Evolutionary conservation across 768 basidiomycete species (phyloP).

Genomic region (Kwoniella mangroviensis): DNA sequence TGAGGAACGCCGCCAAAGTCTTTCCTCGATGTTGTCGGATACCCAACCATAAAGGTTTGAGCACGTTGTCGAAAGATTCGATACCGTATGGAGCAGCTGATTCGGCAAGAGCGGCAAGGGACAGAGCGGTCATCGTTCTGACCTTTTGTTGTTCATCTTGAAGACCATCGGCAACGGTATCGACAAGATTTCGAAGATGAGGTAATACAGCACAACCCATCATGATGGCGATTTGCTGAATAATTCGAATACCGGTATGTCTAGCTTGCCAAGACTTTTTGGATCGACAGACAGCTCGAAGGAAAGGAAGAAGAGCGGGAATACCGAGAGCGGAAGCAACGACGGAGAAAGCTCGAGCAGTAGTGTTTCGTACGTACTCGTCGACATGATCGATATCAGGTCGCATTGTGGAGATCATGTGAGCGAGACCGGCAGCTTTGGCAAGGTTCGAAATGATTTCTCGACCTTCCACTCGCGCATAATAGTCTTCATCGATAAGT

Average conservation of each 20-base stretch:
- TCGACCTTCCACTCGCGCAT: constrained; percentile 88
- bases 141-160: constrained; percentile 96
- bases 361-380: constrained; percentile 98
- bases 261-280: constrained; percentile 99
- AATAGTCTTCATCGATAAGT: constrained; percentile 91
- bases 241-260: constrained; percentile 98
- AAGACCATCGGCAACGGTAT: constrained; percentile 90
- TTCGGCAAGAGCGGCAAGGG: constrained; percentile 91
- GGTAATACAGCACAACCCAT: constrained; percentile 99
- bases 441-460: constrained; percentile 99
- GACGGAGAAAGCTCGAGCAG: constrained; percentile 97
- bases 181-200: constrained; percentile 93
- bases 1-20: constrained; percentile 90
- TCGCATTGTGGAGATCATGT: constrained; percentile 99
- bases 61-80: constrained; percentile 96
- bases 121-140: constrained; percentile 91
- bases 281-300: constrained; percentile 96
- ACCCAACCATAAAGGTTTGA: constrained; percentile 92
- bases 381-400: constrained; percentile 99
- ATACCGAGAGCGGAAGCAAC: constrained; percentile 98
- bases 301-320: constrained; percentile 93
- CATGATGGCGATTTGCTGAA: constrained; percentile 99
- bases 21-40: constrained; percentile 94
- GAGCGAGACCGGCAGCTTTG: constrained; percentile 96
- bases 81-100: constrained; percentile 98